Conservation (phyloP, 106 monocot genomes). For the Dendrobium huoshanense region DNA sequence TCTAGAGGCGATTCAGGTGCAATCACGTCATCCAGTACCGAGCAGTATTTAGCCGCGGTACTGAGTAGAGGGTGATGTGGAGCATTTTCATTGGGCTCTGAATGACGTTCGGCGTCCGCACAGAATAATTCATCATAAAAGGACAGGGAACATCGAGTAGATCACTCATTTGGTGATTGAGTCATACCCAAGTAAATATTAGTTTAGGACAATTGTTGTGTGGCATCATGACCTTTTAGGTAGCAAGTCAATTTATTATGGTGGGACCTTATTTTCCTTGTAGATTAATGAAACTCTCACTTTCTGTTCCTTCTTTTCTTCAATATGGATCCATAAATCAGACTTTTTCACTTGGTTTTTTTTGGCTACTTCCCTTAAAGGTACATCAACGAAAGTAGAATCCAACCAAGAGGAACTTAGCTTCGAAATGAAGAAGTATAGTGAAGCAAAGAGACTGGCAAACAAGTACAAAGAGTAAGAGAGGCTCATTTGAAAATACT, state of each 20-base stretch:
- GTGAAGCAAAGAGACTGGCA: no score
- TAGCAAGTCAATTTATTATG: background rate
- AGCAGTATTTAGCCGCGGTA: no score
- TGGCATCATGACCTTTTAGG: background rate
- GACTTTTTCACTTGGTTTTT: background rate
- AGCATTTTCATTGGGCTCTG: no score
- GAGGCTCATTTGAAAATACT: no score
- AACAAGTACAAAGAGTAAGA: no score
- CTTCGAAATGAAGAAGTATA: no score
- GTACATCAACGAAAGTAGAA: background rate
- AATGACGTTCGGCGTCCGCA: no score
- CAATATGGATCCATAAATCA: background rate
- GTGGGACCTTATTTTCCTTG: conserved; percentile 1
- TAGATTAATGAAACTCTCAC: background rate
- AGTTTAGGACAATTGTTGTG: background rate
- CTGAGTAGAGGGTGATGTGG: no score
- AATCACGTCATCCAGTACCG: no score
- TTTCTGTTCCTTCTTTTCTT: background rate
- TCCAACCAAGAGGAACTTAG: background rate
- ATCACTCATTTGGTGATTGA: background rate
- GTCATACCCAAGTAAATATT: background rate
- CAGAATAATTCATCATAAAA: no score
- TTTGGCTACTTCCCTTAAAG: background rate
- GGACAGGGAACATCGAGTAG: background rate
- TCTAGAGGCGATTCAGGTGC: no score